Base-by-base conservation (phyloP, 75 land plant genomes). In the Pinus tabuliformis region DNA sequence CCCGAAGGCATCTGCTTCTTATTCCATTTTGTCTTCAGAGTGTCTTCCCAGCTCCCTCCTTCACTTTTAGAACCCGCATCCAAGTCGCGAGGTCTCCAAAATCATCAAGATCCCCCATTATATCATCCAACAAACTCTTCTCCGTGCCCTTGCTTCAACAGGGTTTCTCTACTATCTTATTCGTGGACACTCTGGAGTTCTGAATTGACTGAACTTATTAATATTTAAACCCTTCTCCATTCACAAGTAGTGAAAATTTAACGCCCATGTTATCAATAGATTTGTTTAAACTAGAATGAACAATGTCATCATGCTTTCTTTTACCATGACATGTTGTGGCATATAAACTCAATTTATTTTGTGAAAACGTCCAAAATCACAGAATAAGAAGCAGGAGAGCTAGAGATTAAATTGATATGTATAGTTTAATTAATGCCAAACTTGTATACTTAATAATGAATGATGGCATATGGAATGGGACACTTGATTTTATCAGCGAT, bases 31-130 rank as follows among this genome's bases (percentile, higher is more conserved):
- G 61, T 73, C 73, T 78, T 85, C 36, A 83, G 70, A 58, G 86
- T 75, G 33, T 85, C 87, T 60, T 85, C 86, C 87, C 86, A 84
- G 57, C 82, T 52, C 42, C 87, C 86, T 6, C 82, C 76, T 52
- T 83, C 87, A 57, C 80, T 77, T 57, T 85, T 86, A 14, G 78
- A 81, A 17, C 60, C 60, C 36, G 62, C 74, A 56, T 83, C 86
- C 36, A 75, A 75, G 52, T 83, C 86, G 6, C 86, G 28, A 85
- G 75, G 73, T 85, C 87, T 30, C 71, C 56, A 61, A 85, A 85
- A 65, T 85, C 87, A 52, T 85, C 87, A 54, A 82, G 86, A 58
- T 85, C 87, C 22, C 86, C 86, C 87, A 85, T 85, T 57, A 85
- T 85, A 64, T 85, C 86, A 83, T 85, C 87, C 62, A 85, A 82